These are phyloP conservation scores for Pestalotiopsis sp. DNA, from an alignment of 2,329 filamentous ascomycete genomes.

Conservation along the genomic window DNA sequence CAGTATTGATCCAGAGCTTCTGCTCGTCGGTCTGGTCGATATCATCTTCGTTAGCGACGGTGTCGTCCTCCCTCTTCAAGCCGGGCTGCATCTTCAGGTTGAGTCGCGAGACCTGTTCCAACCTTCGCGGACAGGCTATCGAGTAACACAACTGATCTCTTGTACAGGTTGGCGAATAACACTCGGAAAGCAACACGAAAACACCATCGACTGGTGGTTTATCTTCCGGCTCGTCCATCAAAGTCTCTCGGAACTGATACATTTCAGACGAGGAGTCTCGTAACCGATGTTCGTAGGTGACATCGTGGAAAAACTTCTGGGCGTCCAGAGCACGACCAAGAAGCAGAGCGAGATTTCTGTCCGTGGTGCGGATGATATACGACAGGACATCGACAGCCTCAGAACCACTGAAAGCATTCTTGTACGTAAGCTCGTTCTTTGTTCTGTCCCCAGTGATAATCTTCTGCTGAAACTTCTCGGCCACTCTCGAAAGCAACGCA, in stretches of 20 bases:
- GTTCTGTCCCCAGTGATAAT: conserved; percentile 84
- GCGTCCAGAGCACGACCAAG: conserved; percentile 91
- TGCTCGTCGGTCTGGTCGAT: conserved; percentile 86
- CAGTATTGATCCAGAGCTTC: conserved; percentile 99
- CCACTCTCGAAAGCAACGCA: conserved; percentile 88
- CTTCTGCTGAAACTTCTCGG: conserved; percentile 87
- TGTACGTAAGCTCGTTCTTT: conserved; percentile 97
- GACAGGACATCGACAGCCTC: conserved; percentile 95
- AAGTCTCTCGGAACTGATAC: conserved; percentile 93
- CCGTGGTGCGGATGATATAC: conserved; percentile 96
- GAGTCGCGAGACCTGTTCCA: conserved; percentile 92
- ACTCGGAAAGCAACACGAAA: conserved; percentile 94
- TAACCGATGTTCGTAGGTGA: conserved; percentile 94
- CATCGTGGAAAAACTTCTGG: conserved; percentile 99
- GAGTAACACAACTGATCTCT: conserved; percentile 96
- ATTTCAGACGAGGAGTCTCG: conserved; percentile 94
- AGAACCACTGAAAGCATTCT: conserved; percentile 92
- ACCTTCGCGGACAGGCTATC: conserved; percentile 88
- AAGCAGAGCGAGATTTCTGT: conserved; percentile 89
- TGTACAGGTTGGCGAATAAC: conserved; percentile 97
- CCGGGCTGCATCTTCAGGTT: conserved; percentile 93
- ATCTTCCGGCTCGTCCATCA: conserved; percentile 81
- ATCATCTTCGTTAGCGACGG: conserved; percentile 74
- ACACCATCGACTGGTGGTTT: conserved; percentile 83
- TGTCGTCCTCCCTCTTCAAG: conserved; percentile 65